Base-by-base conservation (phyloP, 2,329 filamentous ascomycete species). In the Pezicula carpinea region DNA sequence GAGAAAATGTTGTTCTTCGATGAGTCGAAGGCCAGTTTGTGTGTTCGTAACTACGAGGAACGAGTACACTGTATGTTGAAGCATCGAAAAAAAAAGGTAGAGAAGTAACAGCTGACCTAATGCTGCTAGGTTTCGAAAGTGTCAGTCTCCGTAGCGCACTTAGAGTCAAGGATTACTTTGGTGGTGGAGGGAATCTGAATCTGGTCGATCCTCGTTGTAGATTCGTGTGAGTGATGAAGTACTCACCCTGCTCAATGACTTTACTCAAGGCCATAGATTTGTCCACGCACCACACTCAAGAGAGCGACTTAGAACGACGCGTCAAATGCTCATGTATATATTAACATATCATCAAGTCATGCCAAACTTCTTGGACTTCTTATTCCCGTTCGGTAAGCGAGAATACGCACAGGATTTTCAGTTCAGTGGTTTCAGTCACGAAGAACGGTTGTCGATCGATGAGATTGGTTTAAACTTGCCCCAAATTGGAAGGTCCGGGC, bases 361-460 rank as follows among this genome's bases (percentile, higher is more conserved):
- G 49, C 57, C 64, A 1, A 45, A 50, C 0, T 68, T 68, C 47
- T 44, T 70, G 1, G 65, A 69, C 38, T 68, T 69, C 36, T n/a
- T 69, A 0, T 65, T 67, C 31, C 59, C 64, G 3, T 69, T 69
- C 44, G 66, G 66, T 1, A 47, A 51, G 11, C 62, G 63, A 42
- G 44, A 58, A 5, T 50, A 63, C 18, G 39, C 59, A 2, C 44
- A 58, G 47, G 68, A 70, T 43, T 64, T 64, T n/a, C 53, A 64
- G 36, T 69, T 66, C 39, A 64, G 61, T 44, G 67, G 65, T 1
- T 63, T 71, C 36, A 52, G 58, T 10, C 54, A 63, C 3, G 63
- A 66, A 13, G 59, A 39, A 17, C 48, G 48, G 2, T 47, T 69
- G 1, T 11, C 31, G 1, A 3, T 15, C 1, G 13, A 31, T 8